Evolutionary conservation across 169 alveolate genomes (phyloP).

Genomic region (Plasmodium vivax): DNA sequence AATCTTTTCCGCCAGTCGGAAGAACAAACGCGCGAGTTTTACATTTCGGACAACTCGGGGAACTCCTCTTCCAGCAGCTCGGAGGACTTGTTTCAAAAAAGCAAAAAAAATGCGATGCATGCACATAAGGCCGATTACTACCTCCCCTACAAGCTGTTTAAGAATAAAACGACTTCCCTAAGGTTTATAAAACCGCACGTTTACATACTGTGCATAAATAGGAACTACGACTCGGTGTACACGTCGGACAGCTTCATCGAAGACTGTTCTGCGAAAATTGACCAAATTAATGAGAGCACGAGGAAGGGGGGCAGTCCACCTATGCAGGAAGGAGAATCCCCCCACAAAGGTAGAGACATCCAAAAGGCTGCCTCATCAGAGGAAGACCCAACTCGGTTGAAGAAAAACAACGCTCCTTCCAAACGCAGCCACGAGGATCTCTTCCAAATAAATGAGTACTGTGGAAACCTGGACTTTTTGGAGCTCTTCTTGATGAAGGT

Average conservation of each 20-base stretch:
- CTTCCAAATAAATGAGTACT: conserved; percentile 67
- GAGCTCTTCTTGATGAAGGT: conserved; percentile 36
- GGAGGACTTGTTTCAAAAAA: background rate
- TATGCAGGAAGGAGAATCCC: background rate
- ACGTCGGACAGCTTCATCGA: conserved; percentile 24
- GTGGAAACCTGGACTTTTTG: conserved; percentile 70
- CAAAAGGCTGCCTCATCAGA: background rate
- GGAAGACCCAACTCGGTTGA: background rate
- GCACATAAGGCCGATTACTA: background rate
- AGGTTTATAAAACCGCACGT: conserved; percentile 58
- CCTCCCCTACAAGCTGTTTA: conserved; percentile 23
- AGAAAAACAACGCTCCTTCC: background rate
- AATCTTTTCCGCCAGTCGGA: background rate
- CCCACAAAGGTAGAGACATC: background rate
- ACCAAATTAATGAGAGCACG: conserved; percentile 5
- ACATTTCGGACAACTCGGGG: conserved; percentile 16
- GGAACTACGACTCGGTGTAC: conserved; percentile 34
- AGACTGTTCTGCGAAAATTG: conserved; percentile 28
- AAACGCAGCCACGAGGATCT: background rate
- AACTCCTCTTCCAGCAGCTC: background rate
- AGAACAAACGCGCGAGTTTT: background rate
- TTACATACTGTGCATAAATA: conserved; percentile 64
- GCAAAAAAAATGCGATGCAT: background rate
- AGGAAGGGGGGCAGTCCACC: background rate
- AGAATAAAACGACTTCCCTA: conserved; percentile 25